These are phyloP conservation scores for Hygrophoropsis aurantiaca DNA, from an alignment of 768 basidiomycete genomes.

Conservation along the genomic window DNA sequence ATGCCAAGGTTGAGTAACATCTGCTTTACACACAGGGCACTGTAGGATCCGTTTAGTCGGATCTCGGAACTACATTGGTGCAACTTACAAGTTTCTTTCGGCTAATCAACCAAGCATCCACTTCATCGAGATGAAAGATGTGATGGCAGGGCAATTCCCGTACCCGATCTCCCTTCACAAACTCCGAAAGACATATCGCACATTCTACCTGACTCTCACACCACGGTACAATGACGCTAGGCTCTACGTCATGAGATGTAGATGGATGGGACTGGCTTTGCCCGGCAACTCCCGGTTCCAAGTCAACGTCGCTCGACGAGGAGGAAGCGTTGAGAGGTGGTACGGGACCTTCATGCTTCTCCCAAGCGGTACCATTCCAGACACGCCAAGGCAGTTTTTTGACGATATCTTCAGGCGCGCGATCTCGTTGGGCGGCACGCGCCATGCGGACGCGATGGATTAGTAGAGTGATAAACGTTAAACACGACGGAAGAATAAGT, in stretches of 20 bases:
- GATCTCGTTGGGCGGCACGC: slow-evolving; percentile 78
- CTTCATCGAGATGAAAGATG: slow-evolving; percentile 90
- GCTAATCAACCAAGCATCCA: slow-evolving; percentile 90
- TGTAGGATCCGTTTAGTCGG: slow-evolving; percentile 28
- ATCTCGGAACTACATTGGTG: slow-evolving; percentile 4
- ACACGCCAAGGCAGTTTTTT: slow-evolving; percentile 77
- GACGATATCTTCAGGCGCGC: slow-evolving; percentile 81
- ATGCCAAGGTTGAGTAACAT: slow-evolving; percentile 70
- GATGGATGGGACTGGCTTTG: slow-evolving; percentile 19
- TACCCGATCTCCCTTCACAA: slow-evolving; percentile 84
- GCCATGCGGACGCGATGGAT: slow-evolving; percentile 85
- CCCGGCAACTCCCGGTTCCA: slow-evolving; percentile 35
- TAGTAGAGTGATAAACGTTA: slow-evolving; percentile 87
- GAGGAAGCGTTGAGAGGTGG: slow-evolving; percentile 27
- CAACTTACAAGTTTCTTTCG: slow-evolving; percentile 85
- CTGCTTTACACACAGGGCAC: slow-evolving; percentile 93
- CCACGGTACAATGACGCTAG: slow-evolving; percentile 54
- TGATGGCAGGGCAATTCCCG: slow-evolving; percentile 93
- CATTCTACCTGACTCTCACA: slow-evolving; percentile 85
- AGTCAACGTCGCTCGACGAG: slow-evolving; percentile 28
- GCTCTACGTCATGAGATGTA: slow-evolving; percentile 22
- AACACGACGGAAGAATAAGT: slow-evolving; percentile 82
- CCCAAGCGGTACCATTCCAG: slow-evolving; percentile 80
- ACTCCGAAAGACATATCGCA: slow-evolving; percentile 89
- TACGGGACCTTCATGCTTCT: slow-evolving; percentile 58